Percentiles rank a stretch among this genome's conserved stretches.
These are phyloP conservation scores for Quercus bicolor DNA, from an alignment of 306 rosid genomes.

Conservation along the genomic window DNA sequence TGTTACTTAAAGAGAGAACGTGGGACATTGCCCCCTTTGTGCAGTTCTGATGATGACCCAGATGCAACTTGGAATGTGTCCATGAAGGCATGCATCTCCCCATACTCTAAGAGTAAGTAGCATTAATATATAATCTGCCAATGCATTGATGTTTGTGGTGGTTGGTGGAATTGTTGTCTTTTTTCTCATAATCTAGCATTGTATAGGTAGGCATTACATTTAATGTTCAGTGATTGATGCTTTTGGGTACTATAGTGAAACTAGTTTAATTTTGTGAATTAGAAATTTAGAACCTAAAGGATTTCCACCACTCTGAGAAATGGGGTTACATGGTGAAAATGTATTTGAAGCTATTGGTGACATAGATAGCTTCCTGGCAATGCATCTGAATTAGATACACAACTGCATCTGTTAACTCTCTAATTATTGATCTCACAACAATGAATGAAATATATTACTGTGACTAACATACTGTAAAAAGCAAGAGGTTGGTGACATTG, in stretches of 20 bases:
- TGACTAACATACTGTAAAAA: no score
- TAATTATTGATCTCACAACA: no score
- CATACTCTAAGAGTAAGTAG: slow-evolving; percentile 47
- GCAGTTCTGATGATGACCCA: slow-evolving; percentile 37
- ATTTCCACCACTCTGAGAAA: background rate
- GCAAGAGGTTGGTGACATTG: background rate
- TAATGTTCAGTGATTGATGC: background rate
- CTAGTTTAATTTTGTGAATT: background rate
- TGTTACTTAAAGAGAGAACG: slow-evolving; percentile 55
- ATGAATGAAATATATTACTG: no score
- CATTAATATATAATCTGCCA: background rate
- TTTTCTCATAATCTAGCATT: background rate
- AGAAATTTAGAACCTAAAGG: background rate
- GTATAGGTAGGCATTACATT: background rate
- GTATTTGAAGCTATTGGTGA: background rate
- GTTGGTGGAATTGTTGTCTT: background rate
- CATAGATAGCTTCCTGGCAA: background rate
- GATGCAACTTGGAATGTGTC: slow-evolving; percentile 55
- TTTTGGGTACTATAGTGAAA: background rate
- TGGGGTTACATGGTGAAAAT: background rate
- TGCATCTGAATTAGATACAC: background rate
- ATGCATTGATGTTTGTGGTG: background rate
- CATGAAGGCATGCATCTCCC: slow-evolving; percentile 57
- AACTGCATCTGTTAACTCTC: background rate
- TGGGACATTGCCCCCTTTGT: slow-evolving; percentile 38